phyloP scores from a whole-genome alignment of 2,329 filamentous ascomycete species.

The Calonectria pseudoturangicola region DNA sequence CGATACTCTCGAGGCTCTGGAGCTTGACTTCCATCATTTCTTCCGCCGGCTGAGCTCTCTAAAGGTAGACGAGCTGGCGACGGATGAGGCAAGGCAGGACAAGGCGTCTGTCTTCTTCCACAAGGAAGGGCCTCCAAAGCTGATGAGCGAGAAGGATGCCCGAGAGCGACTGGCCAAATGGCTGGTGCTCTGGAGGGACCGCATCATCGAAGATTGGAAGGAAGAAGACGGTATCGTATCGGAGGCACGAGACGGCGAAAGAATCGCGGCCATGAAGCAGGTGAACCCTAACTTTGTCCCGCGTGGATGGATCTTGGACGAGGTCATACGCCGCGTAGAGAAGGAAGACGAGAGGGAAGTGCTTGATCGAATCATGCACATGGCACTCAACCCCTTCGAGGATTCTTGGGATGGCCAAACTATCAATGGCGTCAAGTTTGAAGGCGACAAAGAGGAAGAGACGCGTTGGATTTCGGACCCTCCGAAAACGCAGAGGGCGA shows the following conservation, averaged over 20 bases:
- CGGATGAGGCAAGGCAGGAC: slow-evolving; percentile 77
- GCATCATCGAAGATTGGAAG: slow-evolving; percentile 86
- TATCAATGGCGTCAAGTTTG: slow-evolving; percentile 69
- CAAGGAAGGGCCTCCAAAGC: slow-evolving; percentile 78
- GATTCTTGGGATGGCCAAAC: slow-evolving; percentile 80
- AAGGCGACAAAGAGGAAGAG: slow-evolving; percentile 82
- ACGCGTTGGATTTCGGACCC: slow-evolving; percentile 90
- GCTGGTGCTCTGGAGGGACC: slow-evolving; percentile 85
- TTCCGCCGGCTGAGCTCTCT: slow-evolving; percentile 86
- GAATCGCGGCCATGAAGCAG: slow-evolving; percentile 84
- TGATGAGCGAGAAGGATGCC: slow-evolving; percentile 77
- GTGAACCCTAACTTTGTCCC: slow-evolving; percentile 97
- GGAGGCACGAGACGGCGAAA: slow-evolving; percentile 72
- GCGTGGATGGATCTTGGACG: slow-evolving; percentile 93
- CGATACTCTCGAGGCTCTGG: slow-evolving; percentile 86
- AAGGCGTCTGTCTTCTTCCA: slow-evolving; percentile 86
- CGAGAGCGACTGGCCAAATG: slow-evolving; percentile 82
- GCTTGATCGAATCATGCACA: slow-evolving; percentile 84
- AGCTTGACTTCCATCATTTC: slow-evolving; percentile 95
- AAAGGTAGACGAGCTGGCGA: slow-evolving; percentile 77
- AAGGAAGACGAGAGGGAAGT: slow-evolving; percentile 88
- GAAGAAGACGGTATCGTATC: slow-evolving; percentile 63
- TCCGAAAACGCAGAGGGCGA: slow-evolving; percentile 82
- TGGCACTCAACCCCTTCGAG: slow-evolving; percentile 89
- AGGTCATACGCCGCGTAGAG: slow-evolving; percentile 92